Evolutionary conservation across 208 protist species (phyloP), one percentile per base, ranked within the genome.

Genomic region (Leishmania gerbilli): DNA sequence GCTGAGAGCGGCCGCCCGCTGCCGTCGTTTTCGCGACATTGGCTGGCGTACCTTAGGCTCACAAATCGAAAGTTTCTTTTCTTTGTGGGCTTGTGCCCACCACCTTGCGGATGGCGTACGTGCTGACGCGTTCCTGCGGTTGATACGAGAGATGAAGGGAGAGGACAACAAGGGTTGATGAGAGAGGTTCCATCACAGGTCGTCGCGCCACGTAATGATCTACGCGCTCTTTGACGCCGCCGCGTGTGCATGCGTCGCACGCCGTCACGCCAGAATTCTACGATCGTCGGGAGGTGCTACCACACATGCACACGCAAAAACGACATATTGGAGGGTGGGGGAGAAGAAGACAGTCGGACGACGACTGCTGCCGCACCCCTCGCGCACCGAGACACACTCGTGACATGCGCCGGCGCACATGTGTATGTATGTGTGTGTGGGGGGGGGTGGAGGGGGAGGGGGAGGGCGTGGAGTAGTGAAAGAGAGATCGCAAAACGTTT

Each of bases 1-100:
- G 72, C 45, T 40, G 31, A 15, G 34, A 47, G n/a, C n/a, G 17
- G 31, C 72, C 13, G 53, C 47, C 31, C n/a, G 31, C 47, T 62
- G 74, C 55, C 55, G 74, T 51, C 56, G 49, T 19, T 76, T 77
- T 27, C 49, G 71, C 42, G 15, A 45, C 71, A 55, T 60, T 45
- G 21, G 45, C 71, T 21, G 31, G 17, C 53, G 34, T 47, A 27
- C 31, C 34, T n/a, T 74, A 31, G 7, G 27, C 9, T 17, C 4
- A 34, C 69, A 31, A 40, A 51, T 34, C 8, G 69, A 19, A 8
- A 0, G 47, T 37, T 34, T 60, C 6, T 15, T 8, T 47, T 40
- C 19, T 17, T n/a, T 55, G 65, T 74, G 69, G 40, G 42, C 3
- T n/a, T 21, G 24, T 6, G 62, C 13, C 15, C 31, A 68, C 62